These are phyloP conservation scores for Usnea hakonensis DNA, from an alignment of 495 filamentous ascomycete genomes.

Conservation along the genomic window DNA sequence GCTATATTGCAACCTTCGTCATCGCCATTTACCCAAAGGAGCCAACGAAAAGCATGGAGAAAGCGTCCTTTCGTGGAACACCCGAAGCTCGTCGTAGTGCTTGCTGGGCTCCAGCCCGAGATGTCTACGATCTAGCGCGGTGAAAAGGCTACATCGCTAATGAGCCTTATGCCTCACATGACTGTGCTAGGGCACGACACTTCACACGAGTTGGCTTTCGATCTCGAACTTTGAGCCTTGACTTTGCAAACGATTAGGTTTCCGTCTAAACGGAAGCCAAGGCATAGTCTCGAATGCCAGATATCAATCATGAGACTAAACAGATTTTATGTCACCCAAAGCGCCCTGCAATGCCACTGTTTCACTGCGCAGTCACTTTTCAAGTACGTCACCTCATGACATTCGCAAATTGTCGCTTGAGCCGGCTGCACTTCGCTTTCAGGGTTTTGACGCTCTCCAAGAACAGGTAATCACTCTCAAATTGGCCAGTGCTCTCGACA, in stretches of 20 bases:
- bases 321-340: not conserved
- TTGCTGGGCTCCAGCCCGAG: not conserved
- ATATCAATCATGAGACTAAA: not conserved
- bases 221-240: not conserved
- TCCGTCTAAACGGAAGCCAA: not conserved
- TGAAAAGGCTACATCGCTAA: not conserved
- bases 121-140: not conserved
- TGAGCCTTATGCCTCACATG: not conserved
- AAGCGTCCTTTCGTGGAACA: not conserved
- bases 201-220: not conserved
- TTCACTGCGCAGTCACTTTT: not conserved
- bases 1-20: not conserved
- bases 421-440: conserved; percentile 63
- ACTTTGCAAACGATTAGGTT: not conserved
- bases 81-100: not conserved
- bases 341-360: conserved; percentile 12
- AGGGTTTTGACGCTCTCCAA: conserved; percentile 76
- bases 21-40: too few relatives aligned
- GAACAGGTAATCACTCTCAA: conserved; percentile 83
- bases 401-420: conserved; percentile 55
- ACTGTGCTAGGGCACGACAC: not conserved
- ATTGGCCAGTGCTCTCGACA: conserved; percentile 91
- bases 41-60: not conserved
- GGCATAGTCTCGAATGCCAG: not conserved
- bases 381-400: conserved; percentile 39